phyloP scores from a whole-genome alignment of 257 asterid species.

The Sherardia arvensis region DNA sequence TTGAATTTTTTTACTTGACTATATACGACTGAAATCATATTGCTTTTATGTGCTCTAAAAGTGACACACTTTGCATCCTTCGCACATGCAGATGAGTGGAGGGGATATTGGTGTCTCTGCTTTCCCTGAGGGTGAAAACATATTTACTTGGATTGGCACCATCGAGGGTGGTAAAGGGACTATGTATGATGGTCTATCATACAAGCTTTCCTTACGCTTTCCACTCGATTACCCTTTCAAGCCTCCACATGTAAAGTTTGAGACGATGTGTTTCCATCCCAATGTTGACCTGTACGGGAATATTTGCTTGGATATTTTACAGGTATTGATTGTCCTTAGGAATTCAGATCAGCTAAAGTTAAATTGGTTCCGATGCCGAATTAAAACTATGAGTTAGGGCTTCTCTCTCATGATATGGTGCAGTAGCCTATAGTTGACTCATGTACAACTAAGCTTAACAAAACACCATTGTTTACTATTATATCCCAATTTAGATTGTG shows the following conservation, averaged over 20 bases:
- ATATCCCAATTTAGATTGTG: background rate
- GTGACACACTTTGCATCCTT: background rate
- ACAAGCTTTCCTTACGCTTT: constrained; percentile 48
- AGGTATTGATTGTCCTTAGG: constrained; percentile 26
- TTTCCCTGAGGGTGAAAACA: constrained; percentile 64
- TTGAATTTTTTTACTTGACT: background rate
- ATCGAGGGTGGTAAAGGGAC: constrained; percentile 63
- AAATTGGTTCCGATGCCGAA: background rate
- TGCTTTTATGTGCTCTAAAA: background rate
- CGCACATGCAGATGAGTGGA: constrained; percentile 44
- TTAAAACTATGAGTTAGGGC: background rate
- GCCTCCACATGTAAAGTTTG: constrained; percentile 73
- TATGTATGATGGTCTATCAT: constrained; percentile 49
- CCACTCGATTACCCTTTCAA: constrained; percentile 77
- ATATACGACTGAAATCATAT: background rate
- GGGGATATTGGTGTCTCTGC: constrained; percentile 64
- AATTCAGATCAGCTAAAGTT: background rate
- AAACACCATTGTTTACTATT: background rate
- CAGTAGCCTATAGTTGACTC: background rate
- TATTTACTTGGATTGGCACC: constrained; percentile 63
- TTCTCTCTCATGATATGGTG: background rate
- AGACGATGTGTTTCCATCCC: constrained; percentile 70
- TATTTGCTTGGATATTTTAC: constrained; percentile 65
- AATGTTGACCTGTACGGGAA: constrained; percentile 63
- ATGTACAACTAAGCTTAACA: background rate